Percentiles rank a stretch among this genome's conserved stretches.
These are phyloP conservation scores for Zychaea mexicana DNA, from an alignment of 371 early-diverging fungal genomes.

Conservation along the genomic window DNA sequence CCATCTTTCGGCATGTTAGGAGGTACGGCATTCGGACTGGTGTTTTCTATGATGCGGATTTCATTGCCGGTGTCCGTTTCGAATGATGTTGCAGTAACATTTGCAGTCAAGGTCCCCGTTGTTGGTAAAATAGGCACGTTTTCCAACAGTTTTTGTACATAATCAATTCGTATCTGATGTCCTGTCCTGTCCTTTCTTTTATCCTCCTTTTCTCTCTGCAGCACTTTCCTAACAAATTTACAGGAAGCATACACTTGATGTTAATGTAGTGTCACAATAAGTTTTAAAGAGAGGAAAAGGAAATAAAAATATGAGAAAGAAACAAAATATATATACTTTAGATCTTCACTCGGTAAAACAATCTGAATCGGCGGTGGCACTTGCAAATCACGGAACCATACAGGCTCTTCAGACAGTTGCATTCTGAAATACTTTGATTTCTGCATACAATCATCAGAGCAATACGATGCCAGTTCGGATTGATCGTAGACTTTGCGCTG, in stretches of 20 bases:
- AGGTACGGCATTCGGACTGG: background rate
- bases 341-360: conserved; percentile 28
- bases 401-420: conserved; percentile 70
- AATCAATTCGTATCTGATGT: conserved; percentile 29
- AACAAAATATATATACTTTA: conserved; percentile 28
- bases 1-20: conserved; percentile 8
- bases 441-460: conserved; percentile 63
- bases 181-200: conserved; percentile 1
- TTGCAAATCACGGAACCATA: conserved; percentile 50
- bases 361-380: conserved; percentile 23
- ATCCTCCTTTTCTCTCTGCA: conserved; percentile 24
- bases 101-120: background rate
- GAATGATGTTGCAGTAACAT: background rate
- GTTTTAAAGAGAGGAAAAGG: too few relatives aligned
- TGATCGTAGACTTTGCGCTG: conserved; percentile 72
- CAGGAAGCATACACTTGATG: too few relatives aligned
- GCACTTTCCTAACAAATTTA: conserved; percentile 38
- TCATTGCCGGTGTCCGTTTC: conserved; percentile 3
- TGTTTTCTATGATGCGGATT: conserved; percentile 37
- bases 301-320: too few relatives aligned
- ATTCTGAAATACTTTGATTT: conserved; percentile 60
- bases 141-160: conserved; percentile 39
- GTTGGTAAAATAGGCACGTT: conserved; percentile 20
- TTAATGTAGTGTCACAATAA: too few relatives aligned
- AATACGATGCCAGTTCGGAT: conserved; percentile 58